Percentiles rank a stretch among this genome's conserved stretches.
These are phyloP conservation scores for Euphorbia lathyris DNA, from an alignment of 345 rosid genomes.

Conservation along the genomic window DNA sequence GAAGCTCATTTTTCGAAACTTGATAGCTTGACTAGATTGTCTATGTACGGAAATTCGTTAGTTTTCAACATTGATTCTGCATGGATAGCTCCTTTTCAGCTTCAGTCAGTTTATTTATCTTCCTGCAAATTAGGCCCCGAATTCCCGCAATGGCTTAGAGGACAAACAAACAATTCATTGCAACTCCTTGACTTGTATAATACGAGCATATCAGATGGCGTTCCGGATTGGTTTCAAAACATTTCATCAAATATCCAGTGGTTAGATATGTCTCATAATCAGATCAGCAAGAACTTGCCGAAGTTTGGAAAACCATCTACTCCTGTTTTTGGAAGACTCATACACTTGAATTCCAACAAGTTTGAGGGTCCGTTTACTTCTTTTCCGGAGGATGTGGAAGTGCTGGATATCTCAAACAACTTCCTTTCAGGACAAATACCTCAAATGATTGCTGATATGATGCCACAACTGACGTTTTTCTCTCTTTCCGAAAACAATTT, in stretches of 20 bases:
- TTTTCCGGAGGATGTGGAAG: conserved; percentile 1
- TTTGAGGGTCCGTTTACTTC: conserved; percentile 13
- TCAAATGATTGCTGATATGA: conserved; percentile 1
- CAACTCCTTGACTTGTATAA: background rate
- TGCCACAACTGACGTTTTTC: conserved; percentile 8
- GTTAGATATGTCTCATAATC: conserved; percentile 3
- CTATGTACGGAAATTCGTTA: background rate
- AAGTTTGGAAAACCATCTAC: background rate
- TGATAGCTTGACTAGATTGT: background rate
- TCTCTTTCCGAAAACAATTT: conserved; percentile 11
- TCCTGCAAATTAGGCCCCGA: conserved; percentile 2
- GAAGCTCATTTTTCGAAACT: conserved; percentile 14
- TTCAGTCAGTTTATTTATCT: background rate
- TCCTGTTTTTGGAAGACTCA: background rate
- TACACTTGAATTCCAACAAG: conserved; percentile 10
- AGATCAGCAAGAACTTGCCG: background rate
- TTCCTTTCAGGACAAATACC: conserved; percentile 13
- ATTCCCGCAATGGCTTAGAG: conserved; percentile 2
- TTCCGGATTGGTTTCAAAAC: background rate
- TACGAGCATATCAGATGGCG: background rate
- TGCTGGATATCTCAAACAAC: conserved; percentile 12
- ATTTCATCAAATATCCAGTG: background rate
- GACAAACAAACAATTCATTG: background rate
- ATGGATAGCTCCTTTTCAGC: conserved; percentile 11
- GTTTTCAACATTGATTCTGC: background rate